Percentiles rank a stretch among this genome's conserved stretches.
These are phyloP conservation scores for Alternaria novae-zelandiae DNA, from an alignment of 2,329 filamentous ascomycete genomes.

Conservation along the genomic window DNA sequence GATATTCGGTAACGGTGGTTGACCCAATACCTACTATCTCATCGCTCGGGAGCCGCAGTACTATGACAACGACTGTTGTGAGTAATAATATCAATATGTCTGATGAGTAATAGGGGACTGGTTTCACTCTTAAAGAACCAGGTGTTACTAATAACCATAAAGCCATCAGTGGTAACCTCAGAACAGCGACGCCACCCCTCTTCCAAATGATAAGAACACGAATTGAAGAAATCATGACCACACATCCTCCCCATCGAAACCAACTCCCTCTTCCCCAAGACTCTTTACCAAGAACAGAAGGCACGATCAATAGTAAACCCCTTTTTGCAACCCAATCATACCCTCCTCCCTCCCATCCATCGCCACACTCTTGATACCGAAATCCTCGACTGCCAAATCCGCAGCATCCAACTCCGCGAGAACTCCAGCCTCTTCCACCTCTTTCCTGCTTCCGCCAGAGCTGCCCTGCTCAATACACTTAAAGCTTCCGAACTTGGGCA, in stretches of 20 bases:
- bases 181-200: neutral
- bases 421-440: constrained; percentile 2
- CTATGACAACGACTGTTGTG: neutral
- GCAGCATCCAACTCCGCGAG: constrained; percentile 28
- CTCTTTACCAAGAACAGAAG: neutral
- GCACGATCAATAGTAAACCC: constrained; percentile 31
- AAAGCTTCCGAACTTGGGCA: constrained; percentile 35
- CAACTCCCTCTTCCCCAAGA: neutral
- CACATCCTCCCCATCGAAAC: neutral
- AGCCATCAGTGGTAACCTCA: neutral
- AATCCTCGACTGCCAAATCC: constrained; percentile 31
- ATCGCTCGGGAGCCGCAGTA: neutral
- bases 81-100: neutral
- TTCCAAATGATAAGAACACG: neutral
- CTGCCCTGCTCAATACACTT: constrained; percentile 27
- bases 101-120: neutral
- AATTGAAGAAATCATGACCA: neutral
- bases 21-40: neutral
- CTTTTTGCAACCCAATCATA: constrained; percentile 42
- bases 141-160: neutral
- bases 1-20: too few relatives aligned
- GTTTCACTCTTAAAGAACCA: neutral
- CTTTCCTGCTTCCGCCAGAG: neutral
- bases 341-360: constrained; percentile 37
- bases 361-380: constrained; percentile 24